Evolutionary conservation across 2,329 filamentous ascomycete genomes (phyloP), one percentile per base, ranked within the genome.

Genomic region (Cryoendolithus antarcticus): DNA sequence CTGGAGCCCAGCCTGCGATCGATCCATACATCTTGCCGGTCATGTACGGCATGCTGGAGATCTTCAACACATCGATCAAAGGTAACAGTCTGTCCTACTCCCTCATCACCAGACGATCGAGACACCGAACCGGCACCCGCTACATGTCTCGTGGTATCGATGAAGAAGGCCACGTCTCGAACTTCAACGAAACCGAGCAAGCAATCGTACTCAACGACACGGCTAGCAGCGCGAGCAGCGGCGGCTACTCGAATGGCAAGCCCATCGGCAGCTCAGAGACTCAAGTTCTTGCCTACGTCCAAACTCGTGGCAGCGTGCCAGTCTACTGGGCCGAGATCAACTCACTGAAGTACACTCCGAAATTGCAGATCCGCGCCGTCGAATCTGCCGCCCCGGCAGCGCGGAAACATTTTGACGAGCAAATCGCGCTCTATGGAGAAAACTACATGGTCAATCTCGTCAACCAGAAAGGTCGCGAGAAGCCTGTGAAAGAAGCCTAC

Each of bases 171-270:
- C 78, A 96, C 59, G 91, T 91, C n/a, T 86, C 91, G 48, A 98
- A 98, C 61, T 98, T 89, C 71, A 98, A 98, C 58, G 91, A 98
- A 69, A 96, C 91, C 0, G 91, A 98, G 59, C 91, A 98, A 59
- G 71, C 91, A 28, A 72, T 94, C 44, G 77, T 98, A 30, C 63
- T 96, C 50, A 96, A 96, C 53, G 91, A 96, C 61, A 73, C 67
- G 40, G 71, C 74, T 35, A 88, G 86, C 5, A 94, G 84, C 60
- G 81, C 81, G 36, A 82, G 84, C 38, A 82, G 80, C 50, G 71
- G 74, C 42, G 77, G 82, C 12, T 82, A 83, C 67, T 75, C 83
- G 53, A 86, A 83, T 56, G 80, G 79, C 45, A 81, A 80, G 56
- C 65, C 74, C 30, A 71, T 72, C 15, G 67, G 65, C 38, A 75